Base-by-base conservation (phyloP, 257 asterid genomes). In the Mentha longifolia region DNA sequence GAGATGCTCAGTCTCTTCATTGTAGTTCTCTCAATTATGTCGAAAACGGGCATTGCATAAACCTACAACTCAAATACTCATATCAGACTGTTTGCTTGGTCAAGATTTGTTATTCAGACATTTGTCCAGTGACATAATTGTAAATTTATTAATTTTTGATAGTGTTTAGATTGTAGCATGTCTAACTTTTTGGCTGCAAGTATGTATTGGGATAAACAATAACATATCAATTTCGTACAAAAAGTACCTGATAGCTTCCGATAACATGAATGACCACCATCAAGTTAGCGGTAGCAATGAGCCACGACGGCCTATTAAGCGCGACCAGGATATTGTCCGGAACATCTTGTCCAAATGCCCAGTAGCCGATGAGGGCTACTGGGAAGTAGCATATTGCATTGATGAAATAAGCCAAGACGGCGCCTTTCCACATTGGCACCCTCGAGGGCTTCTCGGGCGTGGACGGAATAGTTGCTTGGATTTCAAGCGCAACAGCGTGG, bases 361-460 rank as follows among this genome's bases (percentile, higher is more conserved):
- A 89, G 68, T 92, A 92, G 4, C 98, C 95, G 4, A 89, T 78
- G 13, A 87, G 75, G 41, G 98, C 95, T 1, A 92, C 98, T 0
- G 98, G 98, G 52, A 92, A 92, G 60, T 92, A 92, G 78, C 97
- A 90, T 11, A 90, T 45, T 0, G 76, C 98, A 19, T 92, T 92
- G 51, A 89, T 78, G 13, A 87, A 73, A 89, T 92, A 0, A 0
- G 98, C 91, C 75, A 87, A 79, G 30, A 92, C 78, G 6, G 96
- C 98, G n/a, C 97, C 98, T 69, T 88, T 89, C 98, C 98, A 92
- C 98, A 90, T 92, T n/a, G 95, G 85, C 8, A 85, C 82, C 50
- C 72, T 88, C 0, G 98, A 0, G 33, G 98, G 97, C 80, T 78
- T 88, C 83, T 90, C 97, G 0, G 96, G 96, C 0, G 98, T 92